Conservation (phyloP, 23 red algal species). For the Chondrus crispus region DNA sequence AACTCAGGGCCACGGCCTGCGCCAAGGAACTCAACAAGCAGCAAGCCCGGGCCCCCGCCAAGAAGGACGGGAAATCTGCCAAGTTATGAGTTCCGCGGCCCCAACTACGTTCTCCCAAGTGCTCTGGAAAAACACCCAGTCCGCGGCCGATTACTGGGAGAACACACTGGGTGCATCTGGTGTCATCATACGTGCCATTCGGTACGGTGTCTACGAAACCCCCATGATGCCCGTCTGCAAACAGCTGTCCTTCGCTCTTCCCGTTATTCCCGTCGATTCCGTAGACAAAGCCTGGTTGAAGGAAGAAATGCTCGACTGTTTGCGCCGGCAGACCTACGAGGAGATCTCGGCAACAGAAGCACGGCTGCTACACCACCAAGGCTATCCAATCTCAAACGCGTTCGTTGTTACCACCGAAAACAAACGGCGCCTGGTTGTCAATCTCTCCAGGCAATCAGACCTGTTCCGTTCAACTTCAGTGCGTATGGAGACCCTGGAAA, state of each 20-base stretch:
- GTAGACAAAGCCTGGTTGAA: not conserved
- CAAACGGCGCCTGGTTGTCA: not conserved
- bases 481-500: slow-evolving; percentile 11
- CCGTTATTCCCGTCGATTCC: not conserved
- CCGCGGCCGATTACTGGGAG: not conserved
- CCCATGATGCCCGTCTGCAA: not conserved
- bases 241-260: not conserved
- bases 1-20: not conserved
- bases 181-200: not conserved
- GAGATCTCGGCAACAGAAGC: not conserved
- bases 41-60: not conserved
- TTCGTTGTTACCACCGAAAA: slow-evolving; percentile 2
- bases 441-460: not conserved
- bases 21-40: not conserved
- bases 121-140: slow-evolving; percentile 11
- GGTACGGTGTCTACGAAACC: slow-evolving; percentile 6
- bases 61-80: too few relatives aligned
- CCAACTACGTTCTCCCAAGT: not conserved
- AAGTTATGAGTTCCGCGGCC: too few relatives aligned
- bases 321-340: not conserved
- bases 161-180: not conserved
- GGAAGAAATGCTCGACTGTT: not conserved
- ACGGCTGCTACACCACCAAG: not conserved
- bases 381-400: not conserved
- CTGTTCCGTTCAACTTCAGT: not conserved